Percentiles rank a stretch among this genome's conserved stretches.
Evolutionary conservation across 768 basidiomycete species (phyloP).

Genomic region (Polyporus arcularius): DNA sequence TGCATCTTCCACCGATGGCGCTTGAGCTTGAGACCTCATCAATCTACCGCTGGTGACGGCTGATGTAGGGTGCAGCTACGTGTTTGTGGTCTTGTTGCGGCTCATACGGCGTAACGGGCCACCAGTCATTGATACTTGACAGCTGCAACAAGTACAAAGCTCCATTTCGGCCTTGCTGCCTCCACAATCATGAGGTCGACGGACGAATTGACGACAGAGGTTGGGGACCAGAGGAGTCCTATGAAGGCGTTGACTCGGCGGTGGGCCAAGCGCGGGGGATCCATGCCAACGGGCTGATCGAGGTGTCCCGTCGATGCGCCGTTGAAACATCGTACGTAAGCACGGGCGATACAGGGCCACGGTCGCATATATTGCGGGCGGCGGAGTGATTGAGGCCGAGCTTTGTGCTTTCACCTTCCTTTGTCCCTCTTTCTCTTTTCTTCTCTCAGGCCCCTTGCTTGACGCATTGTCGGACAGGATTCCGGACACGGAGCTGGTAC

Average conservation of each 20-base stretch:
- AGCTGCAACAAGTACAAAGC: no score
- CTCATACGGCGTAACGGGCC: no score
- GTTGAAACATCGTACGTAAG: conserved; percentile 7
- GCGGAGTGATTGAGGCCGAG: neutral
- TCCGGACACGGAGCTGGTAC: conserved; percentile 33
- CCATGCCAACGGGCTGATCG: conserved; percentile 16
- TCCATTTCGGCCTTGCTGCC: no score
- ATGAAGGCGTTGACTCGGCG: neutral
- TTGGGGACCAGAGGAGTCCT: neutral
- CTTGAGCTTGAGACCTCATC: no score
- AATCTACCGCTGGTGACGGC: no score
- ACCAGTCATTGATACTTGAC: no score
- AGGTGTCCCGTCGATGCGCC: neutral
- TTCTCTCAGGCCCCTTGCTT: conserved; percentile 20
- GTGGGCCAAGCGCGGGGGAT: neutral
- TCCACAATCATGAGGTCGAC: no score
- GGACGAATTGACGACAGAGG: neutral
- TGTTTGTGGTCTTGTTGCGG: no score
- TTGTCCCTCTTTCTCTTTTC: conserved; percentile 7
- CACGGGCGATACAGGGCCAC: conserved; percentile 13
- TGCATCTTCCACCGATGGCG: no score
- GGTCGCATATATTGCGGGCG: neutral
- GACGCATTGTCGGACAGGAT: conserved; percentile 32
- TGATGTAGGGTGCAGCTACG: no score
- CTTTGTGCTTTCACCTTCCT: conserved; percentile 19